These are phyloP conservation scores for Pezicula rhizophila DNA, from an alignment of 2,329 filamentous ascomycete genomes.

Conservation along the genomic window DNA sequence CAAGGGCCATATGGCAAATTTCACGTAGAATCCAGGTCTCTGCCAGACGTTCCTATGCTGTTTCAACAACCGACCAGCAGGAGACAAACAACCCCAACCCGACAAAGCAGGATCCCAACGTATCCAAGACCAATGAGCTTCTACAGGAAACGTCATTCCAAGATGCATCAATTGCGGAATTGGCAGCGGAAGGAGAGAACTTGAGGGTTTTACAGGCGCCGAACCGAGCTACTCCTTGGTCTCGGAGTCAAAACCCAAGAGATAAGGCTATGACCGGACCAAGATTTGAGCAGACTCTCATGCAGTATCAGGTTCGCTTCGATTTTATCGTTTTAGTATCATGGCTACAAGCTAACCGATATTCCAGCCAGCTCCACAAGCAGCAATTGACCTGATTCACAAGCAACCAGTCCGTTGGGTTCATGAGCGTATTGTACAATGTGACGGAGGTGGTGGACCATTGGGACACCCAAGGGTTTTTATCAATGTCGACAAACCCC, in stretches of 20 bases:
- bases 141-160: slow-evolving; percentile 42
- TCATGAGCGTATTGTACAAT: slow-evolving; percentile 73
- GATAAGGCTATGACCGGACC: slow-evolving; percentile 85
- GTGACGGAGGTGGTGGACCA: slow-evolving; percentile 87
- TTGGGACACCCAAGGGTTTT: slow-evolving; percentile 88
- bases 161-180: slow-evolving; percentile 50
- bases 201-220: slow-evolving; percentile 60
- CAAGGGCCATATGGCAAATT: slow-evolving; percentile 31
- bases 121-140: slow-evolving; percentile 55
- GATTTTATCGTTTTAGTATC: neutral
- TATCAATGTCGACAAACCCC: slow-evolving; percentile 96
- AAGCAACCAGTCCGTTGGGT: slow-evolving; percentile 92
- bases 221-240: slow-evolving; percentile 78
- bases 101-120: slow-evolving; percentile 41
- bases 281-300: slow-evolving; percentile 94
- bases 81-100: slow-evolving; percentile 35
- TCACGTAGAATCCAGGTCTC: slow-evolving; percentile 27
- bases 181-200: slow-evolving; percentile 34
- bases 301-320: slow-evolving; percentile 73
- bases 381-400: slow-evolving; percentile 94
- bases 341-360: slow-evolving; percentile 24
- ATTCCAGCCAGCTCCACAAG: slow-evolving; percentile 72
- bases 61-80: slow-evolving; percentile 45
- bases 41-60: slow-evolving; percentile 21
- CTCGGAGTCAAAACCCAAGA: slow-evolving; percentile 75